Evolutionary conservation across 768 basidiomycete species (phyloP).

Genomic region (Boletales sp.): DNA sequence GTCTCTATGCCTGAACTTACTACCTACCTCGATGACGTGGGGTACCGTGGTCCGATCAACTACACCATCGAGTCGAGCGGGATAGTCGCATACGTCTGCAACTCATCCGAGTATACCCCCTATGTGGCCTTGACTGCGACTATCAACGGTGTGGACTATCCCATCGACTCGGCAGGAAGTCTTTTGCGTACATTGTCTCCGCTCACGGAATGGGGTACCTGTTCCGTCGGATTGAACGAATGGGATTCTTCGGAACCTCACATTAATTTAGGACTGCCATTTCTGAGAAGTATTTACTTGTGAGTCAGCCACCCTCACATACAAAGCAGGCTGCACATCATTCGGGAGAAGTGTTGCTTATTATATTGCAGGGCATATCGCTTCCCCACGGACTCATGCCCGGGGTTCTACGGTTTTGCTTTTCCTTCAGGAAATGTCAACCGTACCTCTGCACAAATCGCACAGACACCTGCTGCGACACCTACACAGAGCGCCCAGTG

Average conservation of each 20-base stretch:
- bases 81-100: constrained; percentile 17
- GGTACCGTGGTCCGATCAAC: constrained; percentile 14
- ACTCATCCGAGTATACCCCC: constrained; percentile 10
- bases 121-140: constrained; percentile 18
- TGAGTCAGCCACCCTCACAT: not conserved
- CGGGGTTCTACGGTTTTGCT: constrained; percentile 26
- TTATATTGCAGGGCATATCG: constrained; percentile 22
- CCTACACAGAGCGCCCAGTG: constrained; percentile 14
- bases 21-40: constrained; percentile 8
- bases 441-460: constrained; percentile 15
- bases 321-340: too few species aligned
- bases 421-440: constrained; percentile 25
- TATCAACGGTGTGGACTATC: constrained; percentile 27
- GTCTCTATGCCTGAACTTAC: constrained; percentile 1
- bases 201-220: constrained; percentile 5
- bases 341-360: not conserved
- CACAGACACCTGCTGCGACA: constrained; percentile 19
- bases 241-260: not conserved
- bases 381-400: constrained; percentile 24
- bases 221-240: constrained; percentile 7
- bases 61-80: constrained; percentile 4
- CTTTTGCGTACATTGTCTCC: constrained; percentile 9
- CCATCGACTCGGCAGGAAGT: constrained; percentile 18
- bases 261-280: constrained; percentile 11
- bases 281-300: constrained; percentile 17